These are phyloP conservation scores for Aspergillus vadensis DNA, from an alignment of 2,329 filamentous ascomycete species.

Conservation along the genomic window DNA sequence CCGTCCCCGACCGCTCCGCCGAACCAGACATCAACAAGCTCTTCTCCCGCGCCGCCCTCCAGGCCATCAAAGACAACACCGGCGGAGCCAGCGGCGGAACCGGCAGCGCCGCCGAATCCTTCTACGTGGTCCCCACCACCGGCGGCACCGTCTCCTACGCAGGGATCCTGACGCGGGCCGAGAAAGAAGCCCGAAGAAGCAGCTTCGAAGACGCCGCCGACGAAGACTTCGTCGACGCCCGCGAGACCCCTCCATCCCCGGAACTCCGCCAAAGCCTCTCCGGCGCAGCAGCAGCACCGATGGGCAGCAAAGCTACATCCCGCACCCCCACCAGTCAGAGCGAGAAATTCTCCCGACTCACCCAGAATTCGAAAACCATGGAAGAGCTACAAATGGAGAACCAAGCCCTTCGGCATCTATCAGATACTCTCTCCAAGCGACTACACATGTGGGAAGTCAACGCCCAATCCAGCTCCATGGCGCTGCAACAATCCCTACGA, in stretches of 20 bases:
- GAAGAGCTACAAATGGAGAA: constrained; percentile 93
- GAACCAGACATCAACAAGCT: constrained; percentile 80
- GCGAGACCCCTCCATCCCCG: constrained; percentile 63
- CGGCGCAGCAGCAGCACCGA: constrained; percentile 34
- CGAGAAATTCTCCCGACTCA: constrained; percentile 36
- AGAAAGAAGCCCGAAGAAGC: constrained; percentile 46
- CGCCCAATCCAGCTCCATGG: constrained; percentile 82
- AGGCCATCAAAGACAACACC: constrained; percentile 67
- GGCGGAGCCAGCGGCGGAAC: constrained; percentile 52
- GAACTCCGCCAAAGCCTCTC: constrained; percentile 49
- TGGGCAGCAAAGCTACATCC: constrained; percentile 22
- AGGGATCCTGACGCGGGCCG: constrained; percentile 68
- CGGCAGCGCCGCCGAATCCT: constrained; percentile 67
- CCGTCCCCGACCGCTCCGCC: constrained; percentile 43
- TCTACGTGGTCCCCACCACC: constrained; percentile 91
- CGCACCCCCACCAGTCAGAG: constrained; percentile 6
- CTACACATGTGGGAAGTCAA: constrained; percentile 93
- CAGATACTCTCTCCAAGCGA: constrained; percentile 82
- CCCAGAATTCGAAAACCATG: constrained; percentile 61
- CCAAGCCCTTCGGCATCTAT: constrained; percentile 76
- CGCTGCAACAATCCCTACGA: constrained; percentile 77
- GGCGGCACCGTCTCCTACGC: constrained; percentile 93
- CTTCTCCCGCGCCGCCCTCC: constrained; percentile 82
- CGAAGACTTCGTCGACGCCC: constrained; percentile 88
- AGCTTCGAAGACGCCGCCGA: constrained; percentile 67